These are phyloP conservation scores for Euphorbia celastroides DNA, from an alignment of 441 rosid species.

Conservation along the genomic window DNA sequence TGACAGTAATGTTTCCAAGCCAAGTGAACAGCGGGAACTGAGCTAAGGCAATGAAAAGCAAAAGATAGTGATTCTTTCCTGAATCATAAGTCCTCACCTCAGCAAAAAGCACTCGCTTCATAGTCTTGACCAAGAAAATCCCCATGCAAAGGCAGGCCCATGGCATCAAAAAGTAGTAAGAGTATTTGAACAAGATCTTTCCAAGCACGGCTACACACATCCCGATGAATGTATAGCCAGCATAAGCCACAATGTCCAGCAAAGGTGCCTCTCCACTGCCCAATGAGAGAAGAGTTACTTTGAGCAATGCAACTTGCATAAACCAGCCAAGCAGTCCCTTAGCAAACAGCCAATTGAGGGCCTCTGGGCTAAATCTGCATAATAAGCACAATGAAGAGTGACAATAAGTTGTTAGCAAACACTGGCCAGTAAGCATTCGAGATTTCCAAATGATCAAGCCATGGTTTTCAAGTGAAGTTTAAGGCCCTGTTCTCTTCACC, in stretches of 20 bases:
- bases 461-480: not conserved
- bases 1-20: slow-evolving; percentile 84
- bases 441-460: not conserved
- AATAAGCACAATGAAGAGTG: not conserved
- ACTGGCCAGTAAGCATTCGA: too few relatives aligned
- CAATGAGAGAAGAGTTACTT: slow-evolving; percentile 67
- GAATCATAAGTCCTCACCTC: slow-evolving; percentile 78
- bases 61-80: slow-evolving; percentile 76
- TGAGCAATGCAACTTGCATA: slow-evolving; percentile 72
- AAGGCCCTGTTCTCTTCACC: too few relatives aligned
- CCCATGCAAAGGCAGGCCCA: slow-evolving; percentile 80
- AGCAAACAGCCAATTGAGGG: slow-evolving; percentile 73
- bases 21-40: slow-evolving; percentile 77
- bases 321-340: slow-evolving; percentile 92
- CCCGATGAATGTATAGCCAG: slow-evolving; percentile 73
- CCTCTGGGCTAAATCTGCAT: slow-evolving; percentile 80
- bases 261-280: slow-evolving; percentile 86
- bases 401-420: not conserved
- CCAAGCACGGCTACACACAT: slow-evolving; percentile 62
- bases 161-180: slow-evolving; percentile 74
- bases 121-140: slow-evolving; percentile 78
- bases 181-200: slow-evolving; percentile 53
- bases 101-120: slow-evolving; percentile 79
- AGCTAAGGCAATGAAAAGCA: slow-evolving; percentile 76
- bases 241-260: slow-evolving; percentile 85